Percentiles rank a stretch among this genome's conserved stretches.
These are phyloP conservation scores for Combretum micranthum DNA, from an alignment of 345 rosid genomes.

Conservation along the genomic window DNA sequence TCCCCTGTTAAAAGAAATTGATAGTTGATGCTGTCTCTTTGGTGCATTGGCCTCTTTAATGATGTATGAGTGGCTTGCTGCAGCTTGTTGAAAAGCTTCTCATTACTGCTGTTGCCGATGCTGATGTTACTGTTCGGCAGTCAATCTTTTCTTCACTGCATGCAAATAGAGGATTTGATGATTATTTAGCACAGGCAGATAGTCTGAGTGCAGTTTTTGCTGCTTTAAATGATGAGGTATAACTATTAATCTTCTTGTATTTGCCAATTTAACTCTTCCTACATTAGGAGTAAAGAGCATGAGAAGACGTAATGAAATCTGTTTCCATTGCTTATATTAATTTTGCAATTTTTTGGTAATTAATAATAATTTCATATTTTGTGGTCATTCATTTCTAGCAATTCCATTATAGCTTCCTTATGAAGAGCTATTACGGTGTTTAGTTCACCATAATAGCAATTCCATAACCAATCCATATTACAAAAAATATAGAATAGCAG, in stretches of 20 bases:
- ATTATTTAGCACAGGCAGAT: constrained; percentile 92
- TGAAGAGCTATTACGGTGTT: no score
- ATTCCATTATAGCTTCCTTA: no score
- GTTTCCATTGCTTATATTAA: not conserved
- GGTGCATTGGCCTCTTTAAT: constrained; percentile 13
- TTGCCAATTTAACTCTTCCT: no score
- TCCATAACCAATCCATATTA: no score
- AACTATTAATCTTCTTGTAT: no score
- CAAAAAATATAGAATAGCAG: no score
- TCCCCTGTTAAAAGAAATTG: no score
- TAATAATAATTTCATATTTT: no score
- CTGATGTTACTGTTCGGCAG: constrained; percentile 89
- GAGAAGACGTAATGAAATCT: not conserved
- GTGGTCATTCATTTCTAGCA: no score
- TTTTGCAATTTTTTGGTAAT: no score
- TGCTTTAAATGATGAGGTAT: constrained; percentile 96
- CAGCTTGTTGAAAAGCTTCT: constrained; percentile 99
- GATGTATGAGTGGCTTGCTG: constrained; percentile 23
- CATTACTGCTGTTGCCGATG: constrained; percentile 91
- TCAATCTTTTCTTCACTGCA: constrained; percentile 80
- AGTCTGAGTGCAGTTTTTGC: constrained; percentile 95
- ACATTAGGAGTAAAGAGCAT: not conserved
- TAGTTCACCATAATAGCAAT: no score
- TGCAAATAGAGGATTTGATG: constrained; percentile 84
- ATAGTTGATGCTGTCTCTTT: not conserved